A percentile compares a stretch with the other conserved stretches of the same genome.
These are phyloP conservation scores for Lentinula sp. DNA, from an alignment of 768 basidiomycete genomes.

Conservation along the genomic window DNA sequence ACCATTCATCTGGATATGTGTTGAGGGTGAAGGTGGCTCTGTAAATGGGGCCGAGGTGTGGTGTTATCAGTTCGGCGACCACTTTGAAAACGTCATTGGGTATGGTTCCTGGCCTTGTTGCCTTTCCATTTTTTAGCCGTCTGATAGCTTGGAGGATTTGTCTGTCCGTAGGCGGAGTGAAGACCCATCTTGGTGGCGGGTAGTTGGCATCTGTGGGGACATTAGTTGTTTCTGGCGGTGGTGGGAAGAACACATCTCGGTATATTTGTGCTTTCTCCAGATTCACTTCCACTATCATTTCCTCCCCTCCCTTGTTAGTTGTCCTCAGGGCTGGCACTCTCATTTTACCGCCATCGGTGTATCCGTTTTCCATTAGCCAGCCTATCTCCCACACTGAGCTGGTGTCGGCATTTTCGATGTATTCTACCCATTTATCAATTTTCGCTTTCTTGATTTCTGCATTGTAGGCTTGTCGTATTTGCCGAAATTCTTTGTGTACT, in stretches of 20 bases:
- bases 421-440: slow-evolving; percentile 18
- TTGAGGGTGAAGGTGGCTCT: slow-evolving; percentile 17
- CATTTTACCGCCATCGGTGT: neutral
- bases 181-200: neutral
- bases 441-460: slow-evolving; percentile 16
- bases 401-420: neutral
- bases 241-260: neutral
- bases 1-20: slow-evolving; percentile 10
- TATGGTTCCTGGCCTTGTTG: neutral
- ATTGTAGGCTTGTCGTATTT: slow-evolving; percentile 10
- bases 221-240: neutral
- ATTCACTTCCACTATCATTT: neutral
- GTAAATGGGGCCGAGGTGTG: slow-evolving; percentile 21
- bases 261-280: neutral
- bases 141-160: neutral
- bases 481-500: slow-evolving; percentile 10
- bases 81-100: slow-evolving; percentile 15
- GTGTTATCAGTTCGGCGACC: slow-evolving; percentile 15
- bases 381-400: neutral
- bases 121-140: neutral
- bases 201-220: neutral
- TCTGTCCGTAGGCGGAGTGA: neutral
- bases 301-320: neutral
- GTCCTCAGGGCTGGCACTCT: neutral
- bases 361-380: neutral